These are phyloP conservation scores for Talaromyces borbonicus DNA, from an alignment of 495 filamentous ascomycete species.

Conservation along the genomic window DNA sequence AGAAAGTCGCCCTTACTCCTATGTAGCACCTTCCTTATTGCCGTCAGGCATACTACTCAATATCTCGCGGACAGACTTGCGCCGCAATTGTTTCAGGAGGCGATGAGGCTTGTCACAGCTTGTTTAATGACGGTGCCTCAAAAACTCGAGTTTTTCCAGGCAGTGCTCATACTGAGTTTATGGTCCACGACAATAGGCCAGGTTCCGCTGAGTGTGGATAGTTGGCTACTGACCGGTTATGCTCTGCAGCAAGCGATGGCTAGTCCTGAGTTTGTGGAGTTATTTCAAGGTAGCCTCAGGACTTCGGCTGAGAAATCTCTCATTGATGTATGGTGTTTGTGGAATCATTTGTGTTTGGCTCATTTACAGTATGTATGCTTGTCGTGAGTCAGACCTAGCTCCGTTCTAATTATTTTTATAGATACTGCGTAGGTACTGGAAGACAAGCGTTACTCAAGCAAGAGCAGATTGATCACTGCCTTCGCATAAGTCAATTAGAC, in stretches of 20 bases:
- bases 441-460: slow-evolving; percentile 26
- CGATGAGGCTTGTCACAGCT: slow-evolving; percentile 23
- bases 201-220: slow-evolving; percentile 36
- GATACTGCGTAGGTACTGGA: slow-evolving; percentile 36
- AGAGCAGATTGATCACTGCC: slow-evolving; percentile 29
- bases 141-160: slow-evolving; percentile 36
- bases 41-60: slow-evolving; percentile 33
- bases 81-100: slow-evolving; percentile 29
- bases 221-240: slow-evolving; percentile 37
- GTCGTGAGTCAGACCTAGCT: neutral
- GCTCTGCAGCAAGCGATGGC: slow-evolving; percentile 33
- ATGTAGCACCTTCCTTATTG: slow-evolving; percentile 33
- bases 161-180: slow-evolving; percentile 30
- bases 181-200: slow-evolving; percentile 42
- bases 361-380: slow-evolving; percentile 22
- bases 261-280: slow-evolving; percentile 24
- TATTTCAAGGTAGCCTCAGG: neutral
- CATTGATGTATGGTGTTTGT: slow-evolving; percentile 28
- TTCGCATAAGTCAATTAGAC: slow-evolving; percentile 25
- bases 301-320: slow-evolving; percentile 9
- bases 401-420: neutral
- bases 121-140: slow-evolving; percentile 28
- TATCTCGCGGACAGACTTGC: slow-evolving; percentile 26
- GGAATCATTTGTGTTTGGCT: slow-evolving; percentile 38
- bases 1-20: slow-evolving; percentile 30